Evolutionary conservation across 2,329 filamentous ascomycete genomes (phyloP), one percentile per base, ranked within the genome.

Genomic region (Elsinoe perseae): DNA sequence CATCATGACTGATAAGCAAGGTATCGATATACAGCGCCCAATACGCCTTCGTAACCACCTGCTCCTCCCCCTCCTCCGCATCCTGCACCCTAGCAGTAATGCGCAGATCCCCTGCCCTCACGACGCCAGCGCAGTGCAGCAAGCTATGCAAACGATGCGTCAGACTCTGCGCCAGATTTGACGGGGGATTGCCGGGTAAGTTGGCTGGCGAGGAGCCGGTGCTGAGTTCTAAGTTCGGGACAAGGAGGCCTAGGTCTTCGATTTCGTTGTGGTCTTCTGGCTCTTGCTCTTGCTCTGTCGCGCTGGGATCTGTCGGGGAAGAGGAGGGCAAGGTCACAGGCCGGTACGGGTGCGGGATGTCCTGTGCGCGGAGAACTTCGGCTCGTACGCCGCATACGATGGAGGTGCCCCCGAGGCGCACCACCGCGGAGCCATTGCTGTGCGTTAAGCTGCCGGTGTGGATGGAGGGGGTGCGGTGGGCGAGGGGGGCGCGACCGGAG

Each of bases 1-100:
- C 92, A 61, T 95, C 91, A 50, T 95, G 83, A 0, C 89, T 95
- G 62, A 98, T 85, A 72, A 95, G 93, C 66, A 96, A 81, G n/a
- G 96, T 78, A 67, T 97, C 92, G 62, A 98, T 87, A 71, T 95
- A 96, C 18, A 98, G 81, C 8, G 88, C 85, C 93, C 92, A 98
- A 70, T 95, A 97, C 0, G 86, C 93, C 68, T 87, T 92, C 9
- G 92, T 71, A 60, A 83, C 77, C 6, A 67, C 66, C 4, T 72
- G 66, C 56, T 74, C 70, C 3, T 77, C 75, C 20, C 78, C 75
- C 14, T 76, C 74, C 14, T 73, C 23, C 75, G 70, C n/a, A 63
- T 63, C 50, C 63, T 61, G 18, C 74, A 72, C 56, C 69, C 96
- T 90, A 64, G 62, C 16, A 74, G 72, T 57, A 69, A 97, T 90